Evolutionary conservation across 768 basidiomycete genomes (phyloP), one percentile per base, ranked within the genome.

Genomic region (Porpolomopsis calyptriformis): DNA sequence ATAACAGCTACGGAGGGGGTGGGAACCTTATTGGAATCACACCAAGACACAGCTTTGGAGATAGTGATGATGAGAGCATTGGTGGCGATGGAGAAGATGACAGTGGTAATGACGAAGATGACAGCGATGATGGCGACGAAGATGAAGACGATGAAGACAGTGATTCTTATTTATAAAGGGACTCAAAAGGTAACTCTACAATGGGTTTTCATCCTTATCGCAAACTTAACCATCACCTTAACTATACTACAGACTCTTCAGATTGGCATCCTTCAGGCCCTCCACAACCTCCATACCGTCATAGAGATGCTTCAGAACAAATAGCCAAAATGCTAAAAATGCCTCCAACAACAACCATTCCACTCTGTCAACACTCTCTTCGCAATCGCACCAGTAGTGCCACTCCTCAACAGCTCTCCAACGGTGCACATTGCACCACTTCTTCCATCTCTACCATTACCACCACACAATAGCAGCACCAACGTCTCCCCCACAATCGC

Each of bases 131-230:
- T n/a, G n/a, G n/a, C n/a, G n/a, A n/a, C n/a, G n/a, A n/a, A n/a
- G n/a, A n/a, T n/a, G n/a, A n/a, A n/a, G n/a, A n/a, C n/a, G n/a
- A n/a, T n/a, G n/a, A n/a, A n/a, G n/a, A n/a, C n/a, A n/a, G n/a
- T n/a, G n/a, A n/a, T n/a, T n/a, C n/a, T n/a, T n/a, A n/a, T n/a
- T n/a, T n/a, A n/a, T n/a, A n/a, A n/a, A n/a, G n/a, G n/a, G n/a
- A n/a, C n/a, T n/a, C n/a, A n/a, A n/a, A n/a, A n/a, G n/a, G n/a
- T n/a, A n/a, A n/a, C n/a, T n/a, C n/a, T n/a, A n/a, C n/a, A n/a
- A n/a, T n/a, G n/a, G 85, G 82, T 23, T 89, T 79, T 59, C 85
- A 88, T 60, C 86, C 85, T 46, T 88, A 88, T 70, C 82, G 85
- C 47, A 76, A 85, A 11, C 84, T 85, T 16, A 70, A 62, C 54